Evolutionary conservation across 345 rosid genomes (phyloP).

Genomic region (Arabis hirsuta): DNA sequence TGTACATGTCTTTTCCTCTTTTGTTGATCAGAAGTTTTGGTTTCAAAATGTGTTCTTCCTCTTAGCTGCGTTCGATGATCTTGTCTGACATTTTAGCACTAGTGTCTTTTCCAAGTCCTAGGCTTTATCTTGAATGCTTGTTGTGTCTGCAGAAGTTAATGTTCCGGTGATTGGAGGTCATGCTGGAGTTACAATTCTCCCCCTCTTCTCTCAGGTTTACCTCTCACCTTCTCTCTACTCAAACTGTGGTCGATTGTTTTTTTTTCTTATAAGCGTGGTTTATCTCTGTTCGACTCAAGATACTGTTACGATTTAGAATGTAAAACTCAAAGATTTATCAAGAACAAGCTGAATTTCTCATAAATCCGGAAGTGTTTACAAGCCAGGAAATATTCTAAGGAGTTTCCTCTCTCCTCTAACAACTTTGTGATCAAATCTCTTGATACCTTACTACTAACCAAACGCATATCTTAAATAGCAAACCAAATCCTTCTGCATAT

Average conservation of each 20-base stretch:
- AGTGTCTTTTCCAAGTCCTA: neutral
- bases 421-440: too few species aligned
- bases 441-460: too few species aligned
- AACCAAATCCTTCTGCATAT: too few species aligned
- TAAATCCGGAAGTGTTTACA: too few species aligned
- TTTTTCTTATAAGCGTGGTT: neutral
- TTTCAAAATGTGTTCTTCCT: neutral
- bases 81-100: neutral
- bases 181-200: conserved; percentile 84
- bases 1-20: neutral
- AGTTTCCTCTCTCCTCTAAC: too few species aligned
- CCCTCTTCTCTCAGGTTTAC: conserved; percentile 74
- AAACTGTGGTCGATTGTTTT: neutral
- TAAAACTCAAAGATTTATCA: too few species aligned
- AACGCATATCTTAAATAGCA: too few species aligned
- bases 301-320: too few species aligned
- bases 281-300: too few species aligned
- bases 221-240: conserved; percentile 24
- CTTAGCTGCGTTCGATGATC: neutral
- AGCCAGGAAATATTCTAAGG: too few species aligned
- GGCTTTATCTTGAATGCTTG: conserved; percentile 11
- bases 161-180: conserved; percentile 90
- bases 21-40: neutral
- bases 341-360: too few species aligned
- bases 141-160: conserved; percentile 58